These are phyloP conservation scores for Debaryomyces udenii DNA, from an alignment of 1,139 yeast species.

Conservation along the genomic window DNA sequence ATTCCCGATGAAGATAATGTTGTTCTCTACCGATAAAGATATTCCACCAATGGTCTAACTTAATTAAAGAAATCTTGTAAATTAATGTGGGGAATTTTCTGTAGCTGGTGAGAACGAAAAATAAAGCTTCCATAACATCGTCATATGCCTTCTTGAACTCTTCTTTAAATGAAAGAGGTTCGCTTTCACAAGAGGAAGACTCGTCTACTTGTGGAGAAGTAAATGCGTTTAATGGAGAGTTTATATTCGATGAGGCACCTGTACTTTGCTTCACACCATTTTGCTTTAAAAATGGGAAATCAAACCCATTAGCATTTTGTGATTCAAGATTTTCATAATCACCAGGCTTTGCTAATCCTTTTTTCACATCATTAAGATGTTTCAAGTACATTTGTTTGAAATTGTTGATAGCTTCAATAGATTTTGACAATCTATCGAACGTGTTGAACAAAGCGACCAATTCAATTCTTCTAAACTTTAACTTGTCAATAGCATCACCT, in stretches of 20 bases:
- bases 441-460: constrained; percentile 89
- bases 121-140: constrained; percentile 64
- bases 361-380: constrained; percentile 45
- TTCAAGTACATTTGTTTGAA: constrained; percentile 61
- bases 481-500: constrained; percentile 44
- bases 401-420: constrained; percentile 71
- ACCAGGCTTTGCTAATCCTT: constrained; percentile 46
- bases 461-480: constrained; percentile 75
- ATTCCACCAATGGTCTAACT: constrained; percentile 69
- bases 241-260: constrained; percentile 11
- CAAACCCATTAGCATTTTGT: constrained; percentile 32
- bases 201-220: neutral
- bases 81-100: constrained; percentile 66
- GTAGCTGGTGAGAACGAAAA: constrained; percentile 70
- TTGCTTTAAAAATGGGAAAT: constrained; percentile 41
- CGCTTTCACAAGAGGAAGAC: neutral
- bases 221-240: neutral
- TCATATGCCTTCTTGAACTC: constrained; percentile 57
- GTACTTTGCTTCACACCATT: constrained; percentile 4
- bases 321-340: constrained; percentile 39
- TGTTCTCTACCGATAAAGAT: constrained; percentile 62
- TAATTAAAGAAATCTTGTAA: constrained; percentile 51
- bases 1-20: constrained; percentile 21
- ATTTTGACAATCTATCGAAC: constrained; percentile 86
- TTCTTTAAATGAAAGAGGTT: constrained; percentile 28